Percentiles rank a stretch among this genome's conserved stretches.
These are phyloP conservation scores for Akanthomyces lecanii DNA, from an alignment of 2,329 filamentous ascomycete species.

Conservation along the genomic window DNA sequence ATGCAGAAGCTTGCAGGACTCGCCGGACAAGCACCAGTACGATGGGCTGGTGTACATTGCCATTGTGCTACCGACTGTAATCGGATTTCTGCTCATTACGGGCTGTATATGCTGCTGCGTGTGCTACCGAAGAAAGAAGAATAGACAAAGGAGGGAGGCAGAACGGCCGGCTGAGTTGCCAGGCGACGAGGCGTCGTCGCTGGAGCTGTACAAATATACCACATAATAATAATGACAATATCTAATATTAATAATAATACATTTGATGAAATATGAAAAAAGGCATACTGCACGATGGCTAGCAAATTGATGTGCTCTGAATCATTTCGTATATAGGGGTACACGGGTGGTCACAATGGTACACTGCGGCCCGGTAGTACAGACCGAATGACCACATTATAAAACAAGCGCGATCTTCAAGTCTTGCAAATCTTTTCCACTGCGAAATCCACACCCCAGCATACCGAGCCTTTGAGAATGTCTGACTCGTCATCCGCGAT, in stretches of 20 bases:
- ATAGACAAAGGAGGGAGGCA: not conserved
- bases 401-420: no score
- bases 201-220: not conserved
- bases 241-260: not conserved
- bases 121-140: constrained; percentile 8
- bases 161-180: not conserved
- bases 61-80: constrained; percentile 1
- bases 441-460: not conserved
- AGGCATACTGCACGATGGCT: not conserved
- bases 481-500: not conserved
- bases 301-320: not conserved
- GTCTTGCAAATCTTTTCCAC: no score
- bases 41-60: not conserved
- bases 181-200: not conserved
- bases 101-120: constrained; percentile 6
- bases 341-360: not conserved
- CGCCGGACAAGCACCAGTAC: constrained; percentile 1
- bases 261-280: not conserved
- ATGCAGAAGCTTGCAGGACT: not conserved
- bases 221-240: not conserved
- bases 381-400: no score
- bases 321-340: not conserved
- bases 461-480: not conserved
- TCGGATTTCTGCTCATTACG: not conserved
- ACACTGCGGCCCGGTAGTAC: no score